phyloP scores from a whole-genome alignment of 2,329 filamentous ascomycete species.

The Neoarthrinium moseri region DNA sequence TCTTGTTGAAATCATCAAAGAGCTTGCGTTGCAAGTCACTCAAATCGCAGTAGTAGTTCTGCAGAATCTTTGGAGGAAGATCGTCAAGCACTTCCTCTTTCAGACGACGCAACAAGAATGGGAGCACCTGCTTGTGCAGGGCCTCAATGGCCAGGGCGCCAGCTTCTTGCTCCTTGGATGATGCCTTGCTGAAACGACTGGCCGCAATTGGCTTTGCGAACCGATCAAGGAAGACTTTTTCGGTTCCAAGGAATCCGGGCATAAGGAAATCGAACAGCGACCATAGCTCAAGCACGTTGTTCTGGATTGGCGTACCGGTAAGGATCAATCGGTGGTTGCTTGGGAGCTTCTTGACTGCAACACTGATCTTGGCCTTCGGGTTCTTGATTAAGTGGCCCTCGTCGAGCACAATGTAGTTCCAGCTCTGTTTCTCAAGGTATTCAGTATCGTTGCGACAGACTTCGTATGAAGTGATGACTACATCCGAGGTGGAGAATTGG shows the following conservation, averaged over 20 bases:
- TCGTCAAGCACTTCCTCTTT: conserved; percentile 98
- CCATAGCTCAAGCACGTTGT: conserved; percentile 96
- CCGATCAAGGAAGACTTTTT: conserved; percentile 91
- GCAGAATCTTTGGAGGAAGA: conserved; percentile 93
- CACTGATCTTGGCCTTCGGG: conserved; percentile 91
- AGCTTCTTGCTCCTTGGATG: conserved; percentile 96
- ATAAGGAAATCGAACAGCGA: conserved; percentile 98
- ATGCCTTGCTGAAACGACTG: conserved; percentile 93
- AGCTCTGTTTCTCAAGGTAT: conserved; percentile 75
- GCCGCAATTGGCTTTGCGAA: conserved; percentile 95
- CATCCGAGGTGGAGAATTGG: conserved; percentile 74
- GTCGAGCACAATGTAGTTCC: conserved; percentile 97
- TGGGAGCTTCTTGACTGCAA: conserved; percentile 83
- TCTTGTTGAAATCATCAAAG: conserved; percentile 95
- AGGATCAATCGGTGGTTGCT: conserved; percentile 96
- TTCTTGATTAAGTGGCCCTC: conserved; percentile 99
- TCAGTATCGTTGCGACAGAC: conserved; percentile 97
- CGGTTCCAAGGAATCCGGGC: conserved; percentile 94
- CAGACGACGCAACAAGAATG: conserved; percentile 90
- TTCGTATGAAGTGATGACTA: conserved; percentile 97
- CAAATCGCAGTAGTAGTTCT: conserved; percentile 98
- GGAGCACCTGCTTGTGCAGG: conserved; percentile 96
- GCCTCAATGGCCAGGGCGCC: conserved; percentile 95
- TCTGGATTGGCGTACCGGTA: conserved; percentile 95
- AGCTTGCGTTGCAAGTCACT: conserved; percentile 92